phyloP scores from a whole-genome alignment of 2,329 filamentous ascomycete genomes.

The Cladosporium colombiae region DNA sequence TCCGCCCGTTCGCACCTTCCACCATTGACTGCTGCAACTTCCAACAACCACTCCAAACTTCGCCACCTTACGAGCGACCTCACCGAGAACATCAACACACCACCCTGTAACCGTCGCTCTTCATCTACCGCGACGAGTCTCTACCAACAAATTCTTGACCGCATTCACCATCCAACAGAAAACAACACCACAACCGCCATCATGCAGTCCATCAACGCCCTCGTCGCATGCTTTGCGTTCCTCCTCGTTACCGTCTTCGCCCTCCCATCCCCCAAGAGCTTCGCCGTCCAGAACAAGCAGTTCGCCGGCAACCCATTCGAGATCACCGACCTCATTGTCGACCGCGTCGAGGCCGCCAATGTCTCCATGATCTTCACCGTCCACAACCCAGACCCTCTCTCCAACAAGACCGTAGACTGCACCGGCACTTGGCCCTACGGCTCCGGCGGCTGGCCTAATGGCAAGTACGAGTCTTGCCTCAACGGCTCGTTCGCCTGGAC shows the following conservation, averaged over 20 bases:
- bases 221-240: conserved; percentile 2
- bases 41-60: not conserved
- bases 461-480: conserved; percentile 28
- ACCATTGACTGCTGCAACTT: not conserved
- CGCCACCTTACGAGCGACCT: not conserved
- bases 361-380: conserved; percentile 32
- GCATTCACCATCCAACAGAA: not conserved
- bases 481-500: conserved; percentile 31
- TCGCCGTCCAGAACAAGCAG: not conserved
- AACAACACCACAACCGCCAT: not conserved
- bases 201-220: conserved; percentile 10
- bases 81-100: not conserved
- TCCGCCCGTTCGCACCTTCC: conserved; percentile 7
- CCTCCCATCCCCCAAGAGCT: not conserved
- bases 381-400: conserved; percentile 34
- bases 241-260: conserved; percentile 1
- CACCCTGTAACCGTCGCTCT: not conserved
- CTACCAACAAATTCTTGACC: not conserved
- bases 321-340: conserved; percentile 26
- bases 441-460: conserved; percentile 27
- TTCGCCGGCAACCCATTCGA: conserved; percentile 23
- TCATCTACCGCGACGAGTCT: not conserved
- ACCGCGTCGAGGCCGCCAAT: conserved; percentile 25
- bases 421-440: conserved; percentile 27
- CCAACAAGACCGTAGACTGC: conserved; percentile 31